Percentiles rank a stretch among this genome's conserved stretches.
phyloP scores from a whole-genome alignment of 2,329 filamentous ascomycete genomes.

The Phialemoniopsis sp. region DNA sequence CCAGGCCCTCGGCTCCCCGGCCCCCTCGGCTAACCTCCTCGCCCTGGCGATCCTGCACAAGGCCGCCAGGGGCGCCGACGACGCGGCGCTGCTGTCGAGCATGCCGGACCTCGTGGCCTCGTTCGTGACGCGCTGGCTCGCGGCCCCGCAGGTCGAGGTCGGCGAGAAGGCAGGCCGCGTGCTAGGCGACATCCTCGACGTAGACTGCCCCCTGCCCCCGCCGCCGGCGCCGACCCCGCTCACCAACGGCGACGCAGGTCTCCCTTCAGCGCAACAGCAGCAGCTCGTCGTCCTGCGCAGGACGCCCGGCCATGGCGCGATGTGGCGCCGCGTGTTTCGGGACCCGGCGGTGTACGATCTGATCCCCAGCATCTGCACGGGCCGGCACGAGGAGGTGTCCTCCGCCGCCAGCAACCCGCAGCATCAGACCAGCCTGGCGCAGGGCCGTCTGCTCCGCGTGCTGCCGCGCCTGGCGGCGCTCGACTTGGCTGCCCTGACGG shows the following conservation, averaged over 20 bases:
- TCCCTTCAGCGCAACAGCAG: conserved; percentile 11
- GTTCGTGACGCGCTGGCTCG: conserved; percentile 49
- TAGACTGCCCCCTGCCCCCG: conserved; percentile 42
- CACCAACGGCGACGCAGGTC: conserved; percentile 4
- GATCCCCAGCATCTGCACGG: conserved; percentile 27
- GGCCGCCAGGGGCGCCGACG: conserved; percentile 40
- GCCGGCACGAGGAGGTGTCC: conserved; percentile 20
- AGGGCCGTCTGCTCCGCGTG: conserved; percentile 47
- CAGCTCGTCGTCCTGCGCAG: conserved; percentile 31
- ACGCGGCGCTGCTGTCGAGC: conserved; percentile 45
- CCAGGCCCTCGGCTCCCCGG: conserved; percentile 47
- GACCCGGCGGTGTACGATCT: conserved; percentile 37
- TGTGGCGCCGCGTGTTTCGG: conserved; percentile 51
- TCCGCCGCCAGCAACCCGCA: conserved; percentile 7
- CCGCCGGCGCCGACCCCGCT: conserved; percentile 13
- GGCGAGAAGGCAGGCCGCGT: conserved; percentile 47
- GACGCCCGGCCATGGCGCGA: conserved; percentile 41
- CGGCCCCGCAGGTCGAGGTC: conserved; percentile 47
- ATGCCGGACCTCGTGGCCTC: conserved; percentile 43
- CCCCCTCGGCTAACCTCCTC: conserved; percentile 53
- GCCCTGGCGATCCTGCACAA: conserved; percentile 54
- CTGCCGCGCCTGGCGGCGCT: conserved; percentile 45
- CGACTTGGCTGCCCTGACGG: conserved; percentile 33
- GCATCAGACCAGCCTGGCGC: conserved; percentile 43
- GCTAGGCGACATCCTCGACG: conserved; percentile 49